Base-by-base conservation (phyloP, 768 basidiomycete genomes). In the Arthromyces matolae region DNA sequence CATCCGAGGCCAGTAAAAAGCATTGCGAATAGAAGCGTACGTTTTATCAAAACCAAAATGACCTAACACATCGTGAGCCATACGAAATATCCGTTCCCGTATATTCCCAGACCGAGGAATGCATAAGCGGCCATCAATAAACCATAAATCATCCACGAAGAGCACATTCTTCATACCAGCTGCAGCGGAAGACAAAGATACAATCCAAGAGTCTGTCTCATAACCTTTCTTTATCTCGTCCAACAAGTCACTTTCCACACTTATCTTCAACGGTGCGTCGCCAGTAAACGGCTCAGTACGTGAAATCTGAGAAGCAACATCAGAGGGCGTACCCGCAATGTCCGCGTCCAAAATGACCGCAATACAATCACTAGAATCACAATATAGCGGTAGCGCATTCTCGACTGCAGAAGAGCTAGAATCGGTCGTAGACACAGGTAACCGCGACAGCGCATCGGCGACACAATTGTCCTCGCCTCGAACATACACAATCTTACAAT, bases 1-100 rank as follows among this genome's bases (percentile, higher is more conserved):
- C 70, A 72, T 72, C 33, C 64, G 58, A 29, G 63, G 60, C 68
- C 68, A 64, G 36, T 64, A 71, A 45, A 59, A 71, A 1, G 59
- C 55, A 1, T 53, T 27, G 0, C 53, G 22, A 0, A 71, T 38
- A 0, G 55, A 9, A 1, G 29, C 57, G 41, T 70, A 70, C 0
- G 57, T 49, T 48, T 73, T 68, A n/a, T 61, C 49, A n/a, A 61
- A 58, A 0, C 71, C 62, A 45, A 73, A 68, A 53, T 71, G 66
- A 0, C 67, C 67, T 0, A 64, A 45, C 0, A 39, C 31, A 42
- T 71, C 62, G 41, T 70, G 71, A 0, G 62, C 64, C 1, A 66
- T 44, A 0, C 52, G 50, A 44, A 62, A 70, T 0, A 67, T 28
- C 1, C 8, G 25, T 36, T 60, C 58, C 1, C 59, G 42, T 10